These are phyloP conservation scores for Cyphellophora europaea DNA, from an alignment of 2,329 filamentous ascomycete genomes.

Conservation along the genomic window DNA sequence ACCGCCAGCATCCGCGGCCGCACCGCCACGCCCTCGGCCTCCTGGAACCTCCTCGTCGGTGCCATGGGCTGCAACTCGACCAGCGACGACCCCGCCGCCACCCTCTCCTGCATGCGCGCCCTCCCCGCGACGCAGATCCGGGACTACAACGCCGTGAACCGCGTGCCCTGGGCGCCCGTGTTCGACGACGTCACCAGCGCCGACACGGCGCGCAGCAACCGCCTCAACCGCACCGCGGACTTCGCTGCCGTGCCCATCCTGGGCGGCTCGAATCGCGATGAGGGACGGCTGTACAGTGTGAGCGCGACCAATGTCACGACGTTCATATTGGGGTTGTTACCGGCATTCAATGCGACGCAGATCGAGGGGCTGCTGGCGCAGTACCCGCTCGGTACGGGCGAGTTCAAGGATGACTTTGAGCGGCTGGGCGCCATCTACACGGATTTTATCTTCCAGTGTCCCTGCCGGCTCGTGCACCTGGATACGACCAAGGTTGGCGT, in stretches of 20 bases:
- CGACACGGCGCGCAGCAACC: constrained; percentile 65
- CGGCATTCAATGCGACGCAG: constrained; percentile 9
- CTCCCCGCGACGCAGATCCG: background rate
- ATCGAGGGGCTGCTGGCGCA: background rate
- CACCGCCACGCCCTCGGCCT: background rate
- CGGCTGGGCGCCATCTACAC: constrained; percentile 1
- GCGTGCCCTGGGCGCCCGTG: background rate
- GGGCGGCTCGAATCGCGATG: constrained; percentile 24
- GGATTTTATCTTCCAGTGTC: constrained; percentile 4
- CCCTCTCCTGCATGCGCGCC: constrained; percentile 3
- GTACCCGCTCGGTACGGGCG: constrained; percentile 5
- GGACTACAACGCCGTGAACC: background rate
- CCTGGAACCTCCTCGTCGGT: constrained; percentile 9
- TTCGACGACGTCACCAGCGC: constrained; percentile 63
- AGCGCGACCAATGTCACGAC: constrained; percentile 14
- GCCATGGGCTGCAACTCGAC: constrained; percentile 8
- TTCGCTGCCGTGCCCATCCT: constrained; percentile 25
- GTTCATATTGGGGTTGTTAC: constrained; percentile 7
- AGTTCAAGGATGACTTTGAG: background rate
- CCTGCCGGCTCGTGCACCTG: constrained; percentile 4
- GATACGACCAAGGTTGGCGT: background rate
- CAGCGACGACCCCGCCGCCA: constrained; percentile 1
- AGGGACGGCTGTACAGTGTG: constrained; percentile 25
- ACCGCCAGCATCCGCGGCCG: background rate
- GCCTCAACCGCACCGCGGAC: constrained; percentile 62